Conservation (phyloP, 2,329 filamentous ascomycete genomes). For the Gaeumannomyces sp. region DNA sequence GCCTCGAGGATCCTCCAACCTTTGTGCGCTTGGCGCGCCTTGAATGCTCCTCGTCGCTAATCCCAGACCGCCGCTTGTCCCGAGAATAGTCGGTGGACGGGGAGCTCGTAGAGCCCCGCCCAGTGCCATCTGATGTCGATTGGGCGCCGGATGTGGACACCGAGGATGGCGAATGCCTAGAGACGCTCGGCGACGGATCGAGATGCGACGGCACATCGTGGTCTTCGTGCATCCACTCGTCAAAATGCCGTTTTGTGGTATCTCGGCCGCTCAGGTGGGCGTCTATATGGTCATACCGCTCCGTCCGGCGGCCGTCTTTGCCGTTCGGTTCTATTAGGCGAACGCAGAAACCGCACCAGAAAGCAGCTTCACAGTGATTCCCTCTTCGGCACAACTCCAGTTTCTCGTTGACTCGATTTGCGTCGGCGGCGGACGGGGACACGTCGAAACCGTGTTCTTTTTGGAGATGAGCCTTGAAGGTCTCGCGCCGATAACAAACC, state of each 20-base stretch:
- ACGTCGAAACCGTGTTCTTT: slow-evolving; percentile 34
- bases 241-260: slow-evolving; percentile 35
- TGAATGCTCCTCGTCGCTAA: not conserved
- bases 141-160: not conserved
- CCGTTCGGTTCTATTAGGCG: slow-evolving; percentile 34
- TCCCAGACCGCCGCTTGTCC: not conserved
- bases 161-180: too few species aligned
- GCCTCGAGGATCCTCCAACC: not conserved
- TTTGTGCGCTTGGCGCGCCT: not conserved
- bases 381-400: slow-evolving; percentile 54
- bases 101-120: not conserved
- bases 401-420: slow-evolving; percentile 31
- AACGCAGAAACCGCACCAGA: slow-evolving; percentile 85
- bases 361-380: slow-evolving; percentile 56
- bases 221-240: slow-evolving; percentile 46
- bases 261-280: slow-evolving; percentile 56
- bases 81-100: not conserved
- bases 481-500: slow-evolving; percentile 51
- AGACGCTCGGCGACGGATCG: too few species aligned
- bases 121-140: not conserved
- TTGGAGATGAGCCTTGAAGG: slow-evolving; percentile 56
- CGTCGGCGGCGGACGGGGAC: slow-evolving; percentile 20
- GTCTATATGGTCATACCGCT: slow-evolving; percentile 67
- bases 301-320: slow-evolving; percentile 25
- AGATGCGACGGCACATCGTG: not conserved